A percentile compares a stretch with the other conserved stretches of the same genome.
Conservation (phyloP, 2,329 filamentous ascomycete species). For the Xylaria sp. region DNA sequence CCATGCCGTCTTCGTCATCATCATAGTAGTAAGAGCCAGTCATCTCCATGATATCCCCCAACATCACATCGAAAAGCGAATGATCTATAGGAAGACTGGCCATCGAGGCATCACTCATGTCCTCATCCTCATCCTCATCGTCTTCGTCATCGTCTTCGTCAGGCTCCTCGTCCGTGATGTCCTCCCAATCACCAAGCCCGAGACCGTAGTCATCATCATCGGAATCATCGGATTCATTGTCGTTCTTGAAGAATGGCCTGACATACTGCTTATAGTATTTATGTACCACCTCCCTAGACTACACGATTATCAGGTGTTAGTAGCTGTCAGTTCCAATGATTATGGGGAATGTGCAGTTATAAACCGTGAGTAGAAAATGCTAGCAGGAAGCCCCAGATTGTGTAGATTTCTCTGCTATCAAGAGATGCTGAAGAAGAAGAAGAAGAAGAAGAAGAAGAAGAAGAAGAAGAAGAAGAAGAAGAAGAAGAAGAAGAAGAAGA, state of each 20-base stretch:
- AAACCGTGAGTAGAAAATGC: no score
- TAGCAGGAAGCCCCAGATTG: background rate
- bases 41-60: background rate
- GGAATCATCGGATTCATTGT: conserved; percentile 16
- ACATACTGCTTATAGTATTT: conserved; percentile 36
- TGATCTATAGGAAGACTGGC: background rate
- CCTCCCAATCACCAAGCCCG: conserved; percentile 24
- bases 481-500: background rate
- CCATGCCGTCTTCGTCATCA: background rate
- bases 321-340: background rate
- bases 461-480: background rate
- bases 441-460: no score
- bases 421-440: background rate
- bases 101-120: conserved; percentile 3
- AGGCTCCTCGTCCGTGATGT: conserved; percentile 26
- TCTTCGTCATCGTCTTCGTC: background rate
- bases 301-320: conserved; percentile 5
- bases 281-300: conserved; percentile 25
- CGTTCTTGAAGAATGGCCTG: conserved; percentile 19
- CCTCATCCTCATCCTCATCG: no score
- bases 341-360: background rate
- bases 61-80: background rate
- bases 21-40: background rate
- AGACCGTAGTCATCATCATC: background rate
- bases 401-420: background rate